phyloP scores from a whole-genome alignment of 495 filamentous ascomycete genomes.

The Aspergillus coremiiformis region DNA sequence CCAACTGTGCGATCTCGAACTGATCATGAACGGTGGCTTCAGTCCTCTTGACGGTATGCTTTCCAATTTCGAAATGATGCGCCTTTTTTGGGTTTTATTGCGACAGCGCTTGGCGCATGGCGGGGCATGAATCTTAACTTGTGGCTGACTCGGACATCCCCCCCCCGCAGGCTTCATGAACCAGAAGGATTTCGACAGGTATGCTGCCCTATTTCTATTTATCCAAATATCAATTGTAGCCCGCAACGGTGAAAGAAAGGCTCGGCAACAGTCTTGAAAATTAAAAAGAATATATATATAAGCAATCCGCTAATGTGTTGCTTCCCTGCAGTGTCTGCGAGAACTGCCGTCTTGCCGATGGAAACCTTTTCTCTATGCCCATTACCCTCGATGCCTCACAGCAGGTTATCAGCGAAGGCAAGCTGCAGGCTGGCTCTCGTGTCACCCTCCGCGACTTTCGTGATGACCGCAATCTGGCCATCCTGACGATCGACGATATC shows the following conservation, averaged over 20 bases:
- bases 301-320: conserved; percentile 7
- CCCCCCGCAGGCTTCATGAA: conserved; percentile 78
- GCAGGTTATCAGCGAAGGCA: conserved; percentile 60
- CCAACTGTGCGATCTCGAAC: conserved; percentile 93
- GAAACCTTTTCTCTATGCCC: conserved; percentile 92
- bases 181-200: conserved; percentile 93
- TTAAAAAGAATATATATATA: neutral
- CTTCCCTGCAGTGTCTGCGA: conserved; percentile 63
- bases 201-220: conserved; percentile 19
- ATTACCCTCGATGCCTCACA: conserved; percentile 85
- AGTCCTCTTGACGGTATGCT: conserved; percentile 88
- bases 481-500: conserved; percentile 91
- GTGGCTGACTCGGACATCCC: conserved; percentile 24
- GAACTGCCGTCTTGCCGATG: conserved; percentile 76
- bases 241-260: too few species aligned
- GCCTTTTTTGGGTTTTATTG: neutral
- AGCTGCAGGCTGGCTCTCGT: conserved; percentile 69
- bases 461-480: conserved; percentile 91
- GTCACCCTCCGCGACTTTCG: conserved; percentile 90
- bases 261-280: too few species aligned
- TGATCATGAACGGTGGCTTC: conserved; percentile 95
- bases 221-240: too few species aligned
- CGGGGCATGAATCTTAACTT: conserved; percentile 24
- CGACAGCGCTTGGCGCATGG: conserved; percentile 9
- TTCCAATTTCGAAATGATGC: neutral